Percentiles rank a stretch among this genome's conserved stretches.
Conservation (phyloP, 805 yeast species). For the Blastobotrys attinorum region DNA sequence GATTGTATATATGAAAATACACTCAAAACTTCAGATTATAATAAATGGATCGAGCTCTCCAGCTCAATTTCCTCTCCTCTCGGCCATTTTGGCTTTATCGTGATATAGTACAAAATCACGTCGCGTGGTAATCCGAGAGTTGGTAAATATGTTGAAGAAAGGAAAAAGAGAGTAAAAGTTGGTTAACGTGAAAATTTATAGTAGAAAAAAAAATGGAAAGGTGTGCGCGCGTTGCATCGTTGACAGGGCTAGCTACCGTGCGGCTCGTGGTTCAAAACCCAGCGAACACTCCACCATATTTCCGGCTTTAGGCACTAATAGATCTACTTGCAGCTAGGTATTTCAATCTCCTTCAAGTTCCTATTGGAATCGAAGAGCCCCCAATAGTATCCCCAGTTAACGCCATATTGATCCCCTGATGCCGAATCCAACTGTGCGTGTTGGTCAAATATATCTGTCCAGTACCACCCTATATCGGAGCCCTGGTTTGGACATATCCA, state of each 20-base stretch:
- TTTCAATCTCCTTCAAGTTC: constrained; percentile 32
- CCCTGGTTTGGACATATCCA: constrained; percentile 44
- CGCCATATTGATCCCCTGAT: too few species aligned
- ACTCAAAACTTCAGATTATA: constrained; percentile 8
- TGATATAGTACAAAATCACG: constrained; percentile 11
- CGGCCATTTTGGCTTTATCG: constrained; percentile 24
- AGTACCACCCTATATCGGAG: constrained; percentile 42
- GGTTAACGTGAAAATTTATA: constrained; percentile 2
- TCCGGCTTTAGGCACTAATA: neutral
- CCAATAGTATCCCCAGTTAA: constrained; percentile 69
- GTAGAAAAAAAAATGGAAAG: too few species aligned
- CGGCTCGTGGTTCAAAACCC: too few species aligned
- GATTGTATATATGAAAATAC: constrained; percentile 2
- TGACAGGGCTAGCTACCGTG: too few species aligned
- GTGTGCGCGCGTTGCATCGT: too few species aligned
- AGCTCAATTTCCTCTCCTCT: constrained; percentile 25
- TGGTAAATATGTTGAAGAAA: constrained; percentile 8
- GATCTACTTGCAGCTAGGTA: constrained; percentile 32
- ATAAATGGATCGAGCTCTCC: constrained; percentile 10
- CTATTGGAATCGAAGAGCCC: constrained; percentile 50
- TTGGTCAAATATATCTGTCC: constrained; percentile 65
- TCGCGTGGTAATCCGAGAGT: constrained; percentile 22
- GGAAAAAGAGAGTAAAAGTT: constrained; percentile 2
- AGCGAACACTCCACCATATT: too few species aligned
- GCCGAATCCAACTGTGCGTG: constrained; percentile 46